Conservation (phyloP, 257 asterid species). For the Fraxinus excelsior region DNA sequence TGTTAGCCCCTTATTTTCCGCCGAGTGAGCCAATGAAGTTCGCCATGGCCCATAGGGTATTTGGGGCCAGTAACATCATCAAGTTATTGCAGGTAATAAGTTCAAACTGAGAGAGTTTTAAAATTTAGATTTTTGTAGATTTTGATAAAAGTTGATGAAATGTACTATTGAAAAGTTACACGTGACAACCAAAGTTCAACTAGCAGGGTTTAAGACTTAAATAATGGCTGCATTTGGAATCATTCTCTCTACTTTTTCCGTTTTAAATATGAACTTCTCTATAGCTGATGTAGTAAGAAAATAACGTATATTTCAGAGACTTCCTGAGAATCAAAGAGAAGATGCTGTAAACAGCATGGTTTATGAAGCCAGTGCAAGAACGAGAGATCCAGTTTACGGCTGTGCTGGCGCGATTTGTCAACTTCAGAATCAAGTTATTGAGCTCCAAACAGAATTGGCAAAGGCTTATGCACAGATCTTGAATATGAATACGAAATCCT, state of each 20-base stretch:
- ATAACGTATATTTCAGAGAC: conserved; percentile 11
- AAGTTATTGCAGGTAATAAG: not conserved
- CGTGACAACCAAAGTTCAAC: no score
- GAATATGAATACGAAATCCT: conserved; percentile 30
- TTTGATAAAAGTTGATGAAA: no score
- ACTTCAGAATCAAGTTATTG: conserved; percentile 36
- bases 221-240: no score
- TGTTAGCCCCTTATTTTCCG: not conserved
- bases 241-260: no score
- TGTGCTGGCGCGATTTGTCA: conserved; percentile 39
- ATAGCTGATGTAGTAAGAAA: not conserved
- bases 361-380: conserved; percentile 40
- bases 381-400: conserved; percentile 37
- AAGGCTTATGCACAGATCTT: conserved; percentile 34
- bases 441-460: conserved; percentile 43
- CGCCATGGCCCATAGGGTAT: not conserved
- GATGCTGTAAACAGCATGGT: conserved; percentile 45
- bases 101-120: no score
- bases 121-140: no score
- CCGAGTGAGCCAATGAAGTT: not conserved
- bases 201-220: no score
- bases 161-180: no score
- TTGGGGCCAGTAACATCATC: not conserved
- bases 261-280: no score
- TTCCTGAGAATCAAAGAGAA: conserved; percentile 34